Base-by-base conservation (phyloP, 768 basidiomycete genomes). In the Boletus pseudo-olivaceus region DNA sequence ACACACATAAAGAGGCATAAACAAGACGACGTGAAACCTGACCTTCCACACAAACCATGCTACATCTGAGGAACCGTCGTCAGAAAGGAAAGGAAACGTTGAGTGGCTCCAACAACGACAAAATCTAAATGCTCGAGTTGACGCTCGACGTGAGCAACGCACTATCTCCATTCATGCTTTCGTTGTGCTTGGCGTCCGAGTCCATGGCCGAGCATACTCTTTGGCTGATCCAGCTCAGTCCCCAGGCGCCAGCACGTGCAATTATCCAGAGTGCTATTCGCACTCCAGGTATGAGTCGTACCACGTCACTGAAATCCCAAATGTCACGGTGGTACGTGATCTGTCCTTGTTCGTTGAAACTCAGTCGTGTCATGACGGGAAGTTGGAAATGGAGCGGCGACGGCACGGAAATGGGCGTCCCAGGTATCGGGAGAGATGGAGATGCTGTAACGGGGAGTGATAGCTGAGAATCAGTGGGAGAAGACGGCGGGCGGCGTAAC, bases 261-360 rank as follows among this genome's bases (percentile, higher is more conserved):
- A 77, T 76, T 46, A 90, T 74, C 87, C 88, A 91, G 57, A 88
- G 82, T 1, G 80, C 79, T 41, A 85, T 69, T 9, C 82, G 78
- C 55, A 82, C 78, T 4, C 88, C 88, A 4, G 89, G 89, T 9
- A 90, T 66, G 38, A 90, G 78, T 35, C 84, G 83, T 62, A 90
- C 75, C 54, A 92, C 74, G 65, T 93, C 90, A 66, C 85, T 82
- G 40, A 89, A 75, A 60, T 92, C 88, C 88, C 87, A 91, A 37
- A 88, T 76, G 63, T 92, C 90, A 29, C 88, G 80, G 66, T 93
- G 90, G 61, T 84, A 80, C 5, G 87, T 85, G 57, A 93, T 84
- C 55, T 79, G 81, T n/a, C 87, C 88, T 63, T 85, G 84, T 61
- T 91, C 90, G 69, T 91, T 91, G 70, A 93, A 90, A 32, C 81